phyloP scores from a whole-genome alignment of 345 rosid species.

The Orychophragmus violaceus region DNA sequence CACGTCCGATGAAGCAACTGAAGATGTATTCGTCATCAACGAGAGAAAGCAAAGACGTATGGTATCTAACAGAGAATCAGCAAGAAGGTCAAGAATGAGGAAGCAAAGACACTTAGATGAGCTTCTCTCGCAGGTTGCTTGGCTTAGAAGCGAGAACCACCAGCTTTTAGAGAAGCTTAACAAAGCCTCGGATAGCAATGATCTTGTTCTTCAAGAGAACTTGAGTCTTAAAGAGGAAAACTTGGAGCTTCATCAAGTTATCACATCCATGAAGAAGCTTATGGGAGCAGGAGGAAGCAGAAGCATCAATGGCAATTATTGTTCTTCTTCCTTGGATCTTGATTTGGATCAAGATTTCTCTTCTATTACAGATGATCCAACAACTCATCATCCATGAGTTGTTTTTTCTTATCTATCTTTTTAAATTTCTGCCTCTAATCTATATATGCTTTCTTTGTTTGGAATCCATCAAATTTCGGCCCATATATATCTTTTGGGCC shows the following conservation, averaged over 20 bases:
- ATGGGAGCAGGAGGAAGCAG: not conserved
- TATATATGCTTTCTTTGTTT: not conserved
- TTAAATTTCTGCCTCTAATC: not conserved
- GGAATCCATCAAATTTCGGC: not conserved
- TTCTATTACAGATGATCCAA: constrained; percentile 25
- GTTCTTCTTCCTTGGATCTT: constrained; percentile 14
- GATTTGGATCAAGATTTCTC: constrained; percentile 28
- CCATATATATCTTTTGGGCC: not conserved
- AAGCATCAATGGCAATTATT: not conserved
- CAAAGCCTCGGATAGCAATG: constrained; percentile 54
- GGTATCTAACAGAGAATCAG: constrained; percentile 94
- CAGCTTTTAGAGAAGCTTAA: constrained; percentile 71
- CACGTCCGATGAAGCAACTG: constrained; percentile 80
- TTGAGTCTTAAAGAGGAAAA: constrained; percentile 65
- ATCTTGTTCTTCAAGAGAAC: constrained; percentile 55
- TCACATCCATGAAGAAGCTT: constrained; percentile 50
- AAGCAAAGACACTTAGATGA: constrained; percentile 95
- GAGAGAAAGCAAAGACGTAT: constrained; percentile 91
- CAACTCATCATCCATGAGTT: constrained; percentile 21
- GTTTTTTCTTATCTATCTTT: not conserved
- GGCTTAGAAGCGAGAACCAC: constrained; percentile 83
- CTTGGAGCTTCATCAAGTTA: constrained; percentile 56
- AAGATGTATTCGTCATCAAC: constrained; percentile 56
- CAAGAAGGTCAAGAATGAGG: constrained; percentile 90
- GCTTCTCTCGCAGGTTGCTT: constrained; percentile 81